Percentiles rank a stretch among this genome's conserved stretches.
Evolutionary conservation across 371 early-diverging fungal genomes (phyloP).

Genomic region (Mucor mucedo): DNA sequence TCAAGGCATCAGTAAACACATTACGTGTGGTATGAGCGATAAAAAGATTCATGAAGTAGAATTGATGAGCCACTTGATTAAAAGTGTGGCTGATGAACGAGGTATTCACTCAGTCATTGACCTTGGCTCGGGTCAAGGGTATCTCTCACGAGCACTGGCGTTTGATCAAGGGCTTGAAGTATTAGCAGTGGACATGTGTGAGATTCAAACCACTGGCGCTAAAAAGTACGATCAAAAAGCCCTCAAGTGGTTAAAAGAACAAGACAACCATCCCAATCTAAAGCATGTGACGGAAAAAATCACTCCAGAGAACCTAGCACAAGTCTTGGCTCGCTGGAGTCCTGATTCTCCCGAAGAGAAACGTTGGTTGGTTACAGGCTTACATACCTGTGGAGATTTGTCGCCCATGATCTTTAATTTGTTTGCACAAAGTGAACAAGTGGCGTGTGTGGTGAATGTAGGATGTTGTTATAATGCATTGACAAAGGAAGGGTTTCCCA

Average conservation of each 20-base stretch:
- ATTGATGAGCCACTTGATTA: conserved; percentile 60
- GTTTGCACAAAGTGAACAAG: conserved; percentile 67
- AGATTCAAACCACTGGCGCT: conserved; percentile 83
- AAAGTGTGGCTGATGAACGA: conserved; percentile 46
- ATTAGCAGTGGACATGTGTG: conserved; percentile 80
- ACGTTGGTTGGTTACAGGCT: conserved; percentile 78
- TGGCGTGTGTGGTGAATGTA: conserved; percentile 74
- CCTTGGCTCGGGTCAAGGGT: conserved; percentile 79
- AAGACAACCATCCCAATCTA: conserved; percentile 26
- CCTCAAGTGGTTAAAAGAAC: conserved; percentile 26
- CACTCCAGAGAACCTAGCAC: conserved; percentile 54
- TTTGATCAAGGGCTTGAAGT: conserved; percentile 73
- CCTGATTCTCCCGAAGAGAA: conserved; percentile 18
- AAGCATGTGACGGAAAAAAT: conserved; percentile 62
- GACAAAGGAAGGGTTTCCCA: conserved; percentile 70
- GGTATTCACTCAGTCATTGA: conserved; percentile 63
- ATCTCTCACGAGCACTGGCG: conserved; percentile 76
- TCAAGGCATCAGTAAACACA: conserved; percentile 28
- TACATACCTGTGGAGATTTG: conserved; percentile 90
- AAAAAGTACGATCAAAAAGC: conserved; percentile 65
- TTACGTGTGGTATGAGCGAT: conserved; percentile 71
- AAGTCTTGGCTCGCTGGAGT: conserved; percentile 38
- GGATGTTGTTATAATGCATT: conserved; percentile 89
- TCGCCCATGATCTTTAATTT: conserved; percentile 74
- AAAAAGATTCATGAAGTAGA: conserved; percentile 81